Conservation (phyloP, 179 eudicot genomes). For the Silene noctiflora region DNA sequence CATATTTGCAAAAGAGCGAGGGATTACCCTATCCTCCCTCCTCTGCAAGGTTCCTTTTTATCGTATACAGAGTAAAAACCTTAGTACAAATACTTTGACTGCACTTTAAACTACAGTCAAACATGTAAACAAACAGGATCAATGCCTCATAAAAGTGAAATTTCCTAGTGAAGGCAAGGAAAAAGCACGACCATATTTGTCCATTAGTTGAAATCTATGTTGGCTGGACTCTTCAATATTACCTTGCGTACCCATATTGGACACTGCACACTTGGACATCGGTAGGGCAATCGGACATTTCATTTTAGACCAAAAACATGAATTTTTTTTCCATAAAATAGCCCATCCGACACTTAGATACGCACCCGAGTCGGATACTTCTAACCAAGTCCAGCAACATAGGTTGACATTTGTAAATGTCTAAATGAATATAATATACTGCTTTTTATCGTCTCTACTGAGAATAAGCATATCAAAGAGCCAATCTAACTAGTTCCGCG, state of each 20-base stretch:
- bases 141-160: background rate
- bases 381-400: too few species aligned
- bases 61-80: too few species aligned
- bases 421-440: too few species aligned
- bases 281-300: too few species aligned
- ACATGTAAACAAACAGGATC: background rate
- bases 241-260: too few species aligned
- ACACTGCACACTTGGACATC: too few species aligned
- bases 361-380: too few species aligned
- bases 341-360: too few species aligned
- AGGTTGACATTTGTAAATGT: too few species aligned
- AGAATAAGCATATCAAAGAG: background rate
- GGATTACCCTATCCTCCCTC: background rate
- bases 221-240: too few species aligned
- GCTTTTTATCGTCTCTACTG: background rate
- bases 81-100: background rate
- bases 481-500: background rate
- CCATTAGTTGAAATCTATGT: background rate
- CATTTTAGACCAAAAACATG: too few species aligned
- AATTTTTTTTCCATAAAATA: too few species aligned
- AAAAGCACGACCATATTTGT: background rate
- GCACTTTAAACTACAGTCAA: background rate
- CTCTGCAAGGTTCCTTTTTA: background rate
- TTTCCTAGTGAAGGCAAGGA: background rate
- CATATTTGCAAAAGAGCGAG: background rate